Base-by-base conservation (phyloP, 371 early-diverging fungal species). In the Mucor sp. region DNA sequence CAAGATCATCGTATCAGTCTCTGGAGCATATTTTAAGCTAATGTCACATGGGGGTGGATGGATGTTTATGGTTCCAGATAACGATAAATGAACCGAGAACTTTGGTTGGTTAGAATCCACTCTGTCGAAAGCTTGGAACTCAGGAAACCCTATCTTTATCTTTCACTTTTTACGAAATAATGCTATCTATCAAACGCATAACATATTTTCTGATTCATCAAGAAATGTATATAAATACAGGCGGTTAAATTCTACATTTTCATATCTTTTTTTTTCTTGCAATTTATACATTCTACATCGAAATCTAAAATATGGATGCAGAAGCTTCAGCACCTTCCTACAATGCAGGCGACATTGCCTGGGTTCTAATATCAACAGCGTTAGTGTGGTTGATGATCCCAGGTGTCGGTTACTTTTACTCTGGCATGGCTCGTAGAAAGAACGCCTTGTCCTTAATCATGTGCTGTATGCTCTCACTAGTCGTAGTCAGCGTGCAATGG, bases 331-430 rank as follows among this genome's bases (percentile, higher is more conserved):
- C 67, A 19, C 61, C 79, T 19, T 71, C 70, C 12, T 82, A 74
- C 56, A 68, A 80, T 47, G 59, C 85, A 48, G 93, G 92, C 53
- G 90, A 93, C 63, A 87, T 89, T 48, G 87, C 88, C 23, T 93
- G 90, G 89, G 78, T 91, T 23, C 74, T 93, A 32, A 71, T 80
- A 4, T 85, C 85, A 19, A 88, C 93, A 4, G 92, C 90, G 5
- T 77, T 94, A n/a, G 95, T 94, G 7, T 92, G 91, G 79, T 75
- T 94, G 50, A 94, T 94, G 94, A 89, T 91, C 27, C 94, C 94
- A 12, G 95, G 94, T 33, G 81, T 93, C 37, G 95, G 94, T 17
- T 94, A 91, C 77, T 95, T 95, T 69, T 97, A 97, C 74, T 89
- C 93, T 67, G 97, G 97, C 19, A 87, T 96, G 91, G 91, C 93